Evolutionary conservation across 129 eudicot genomes (phyloP), one percentile per base, ranked within the genome.

Genomic region (Glebionis coronaria): DNA sequence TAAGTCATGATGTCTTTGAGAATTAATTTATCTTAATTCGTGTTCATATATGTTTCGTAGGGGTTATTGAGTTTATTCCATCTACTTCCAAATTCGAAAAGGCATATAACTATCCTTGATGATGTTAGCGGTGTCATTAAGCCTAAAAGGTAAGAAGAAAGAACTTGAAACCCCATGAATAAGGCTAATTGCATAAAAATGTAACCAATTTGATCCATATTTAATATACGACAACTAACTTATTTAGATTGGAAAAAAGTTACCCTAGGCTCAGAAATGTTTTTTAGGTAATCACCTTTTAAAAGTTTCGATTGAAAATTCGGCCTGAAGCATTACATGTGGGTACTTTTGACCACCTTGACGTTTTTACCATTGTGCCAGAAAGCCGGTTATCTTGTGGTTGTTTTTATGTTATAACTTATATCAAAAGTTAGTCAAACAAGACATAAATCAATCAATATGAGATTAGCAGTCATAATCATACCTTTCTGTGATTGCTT

Each of bases 121-220:
- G 95, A 84, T 70, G 82, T 90, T 21, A 87, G 86, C 35, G 97
- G 97, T 15, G 78, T 85, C 76, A 57, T 90, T 78, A 87, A 90
- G 77, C 95, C 97, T 69, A 76, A 83, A 70, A 87, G 91, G 97
- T 90, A 51, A 77, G 53, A 59, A 71, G 27, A 11, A 70, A 52
- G 9, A 65, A 74, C 59, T 5, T 47, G 12, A 68, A 60, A 9
- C 19, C 40, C 50, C 69, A 50, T 38, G 42, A 29, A 45, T 70
- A 46, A 35, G 42, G n/a, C 40, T 4, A 31, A 31, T 31, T 5
- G 40, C 40, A 31, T 31, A 60, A 5, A 59, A 59, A 31, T 15
- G 47, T 31, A n/a, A 14, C 46, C 21, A 60, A 35, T 21, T 60
- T 31, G 40, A 31, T 31, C 9, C 23, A 44, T 8, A 5, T 44